Base-by-base conservation (phyloP, 257 asterid species). In the Mitragyna speciosa region DNA sequence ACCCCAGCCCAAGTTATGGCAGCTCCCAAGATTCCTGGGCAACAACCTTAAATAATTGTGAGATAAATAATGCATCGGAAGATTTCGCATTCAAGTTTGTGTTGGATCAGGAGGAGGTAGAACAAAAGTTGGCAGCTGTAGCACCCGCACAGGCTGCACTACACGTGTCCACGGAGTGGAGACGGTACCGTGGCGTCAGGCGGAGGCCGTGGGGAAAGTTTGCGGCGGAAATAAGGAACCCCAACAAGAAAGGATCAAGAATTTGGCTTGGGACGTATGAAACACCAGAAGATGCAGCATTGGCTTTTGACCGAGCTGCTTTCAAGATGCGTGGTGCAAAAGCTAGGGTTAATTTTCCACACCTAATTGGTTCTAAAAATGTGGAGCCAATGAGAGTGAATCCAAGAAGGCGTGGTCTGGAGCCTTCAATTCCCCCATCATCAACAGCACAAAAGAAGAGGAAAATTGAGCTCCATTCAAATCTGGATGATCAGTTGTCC, bases 181-280 rank as follows among this genome's bases (percentile, higher is more conserved):
- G 15, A n/a, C 72, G 82, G 39, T 82, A 77, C 47, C 52, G 72
- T 1, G 82, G 82, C 7, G 85, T 82, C 1, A 64, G 79, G 31
- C 36, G 85, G 76, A 52, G 85, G 71, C 79, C 77, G 16, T 82
- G 82, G 85, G 85, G 85, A 5, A 72, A n/a, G 61, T 82, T 71
- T 36, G 41, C 82, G 48, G 85, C 82, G 12, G 85, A 82, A 81
- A 82, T 82, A 64, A 77, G 82, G 22, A 74, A 71, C 9, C 82
- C 82, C 14, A 51, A 52, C 31, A 77, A 48, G 33, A 77, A 63
- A 77, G 79, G 85, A 2, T 56, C 71, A 4, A 82, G 82, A 48
- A 7, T 72, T 6, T 82, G 85, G 85, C 26, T 77, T 30, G 82
- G 85, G 10, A 82, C 82, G 11, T 82, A 77, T 0, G 79, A 78